Percentiles rank a stretch among this genome's conserved stretches.
Conservation (phyloP, 1,139 yeast species). For the Yamadazyma membranifaciens region DNA sequence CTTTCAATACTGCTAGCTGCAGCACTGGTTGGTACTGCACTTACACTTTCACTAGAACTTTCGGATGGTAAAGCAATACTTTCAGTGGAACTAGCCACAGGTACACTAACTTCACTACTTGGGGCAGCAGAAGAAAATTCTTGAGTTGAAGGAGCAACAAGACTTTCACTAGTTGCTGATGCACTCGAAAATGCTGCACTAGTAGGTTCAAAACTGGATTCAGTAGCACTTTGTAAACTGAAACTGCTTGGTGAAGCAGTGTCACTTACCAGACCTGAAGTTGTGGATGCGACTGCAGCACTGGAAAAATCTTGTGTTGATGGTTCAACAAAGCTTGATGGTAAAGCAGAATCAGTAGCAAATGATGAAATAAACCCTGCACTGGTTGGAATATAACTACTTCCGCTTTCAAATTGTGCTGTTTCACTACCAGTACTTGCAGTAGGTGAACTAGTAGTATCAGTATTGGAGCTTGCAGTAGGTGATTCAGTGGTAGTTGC, state of each 20-base stretch:
- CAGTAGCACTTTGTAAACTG: not conserved
- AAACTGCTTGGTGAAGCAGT: not conserved
- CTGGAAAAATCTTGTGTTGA: conserved; percentile 5
- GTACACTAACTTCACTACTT: no score
- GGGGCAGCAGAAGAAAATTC: not conserved
- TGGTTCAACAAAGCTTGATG: conserved; percentile 4
- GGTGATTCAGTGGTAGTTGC: no score
- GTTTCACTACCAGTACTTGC: conserved; percentile 17
- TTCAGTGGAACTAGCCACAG: no score
- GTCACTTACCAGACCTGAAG: no score
- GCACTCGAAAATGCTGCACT: not conserved
- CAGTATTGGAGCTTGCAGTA: not conserved
- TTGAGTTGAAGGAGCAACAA: not conserved
- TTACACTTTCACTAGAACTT: no score
- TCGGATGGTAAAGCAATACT: no score
- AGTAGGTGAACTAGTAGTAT: not conserved
- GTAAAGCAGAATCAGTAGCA: conserved; percentile 2
- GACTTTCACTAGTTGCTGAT: conserved; percentile 1
- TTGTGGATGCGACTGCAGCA: not conserved
- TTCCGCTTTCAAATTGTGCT: no score
- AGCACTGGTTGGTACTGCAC: no score
- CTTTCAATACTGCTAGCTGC: no score
- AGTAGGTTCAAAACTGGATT: not conserved
- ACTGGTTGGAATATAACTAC: conserved; percentile 3
- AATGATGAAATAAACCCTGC: conserved; percentile 3